Evolutionary conservation across 106 monocot species (phyloP), one percentile per base, ranked within the genome.

Genomic region (Acorus calamus): DNA sequence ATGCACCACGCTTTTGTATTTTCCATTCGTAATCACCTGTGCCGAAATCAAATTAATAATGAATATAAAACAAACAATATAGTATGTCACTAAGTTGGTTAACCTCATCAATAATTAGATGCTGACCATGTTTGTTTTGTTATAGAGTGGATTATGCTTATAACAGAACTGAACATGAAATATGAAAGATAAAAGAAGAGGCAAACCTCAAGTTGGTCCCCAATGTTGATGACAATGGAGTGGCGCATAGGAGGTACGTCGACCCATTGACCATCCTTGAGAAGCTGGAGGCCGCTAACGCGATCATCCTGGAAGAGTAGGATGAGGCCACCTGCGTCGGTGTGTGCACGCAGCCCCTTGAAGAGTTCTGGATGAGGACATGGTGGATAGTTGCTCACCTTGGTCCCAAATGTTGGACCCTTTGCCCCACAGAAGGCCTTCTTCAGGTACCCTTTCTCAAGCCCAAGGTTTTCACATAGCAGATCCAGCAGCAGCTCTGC

Each of bases 251-350:
- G 91, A 8, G 74, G 77, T 50, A 91, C 86, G 61, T 91, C 83
- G 8, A 91, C 60, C 90, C 90, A 91, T 7, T 78, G 49, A 42
- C 77, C 86, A 42, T 81, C 81, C 66, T 81, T 86, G 50, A 81
- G 78, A 14, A 91, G 63, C 71, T 91, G 91, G 44, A 91, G 80
- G 45, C 91, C 91, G 13, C 86, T 81, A 46, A 91, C 83, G 59
- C 65, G 43, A 59, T 81, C 79, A 48, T 91, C 91, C 61, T 91
- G 86, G 68, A 91, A 80, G 59, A 91, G 75, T 44, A 91, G 69
- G 59, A 91, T 91, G 70, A 91, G 80, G 56, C 91, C 91, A 2
- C 91, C 86, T 42, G 91, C 91, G 55, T 91, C 91, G 47, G 86
- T 86, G 65, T 91, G 91, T 8, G 83, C 77, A 4, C 91, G 52